phyloP scores from a whole-genome alignment of 768 basidiomycete genomes.

The Suillus placidus region DNA sequence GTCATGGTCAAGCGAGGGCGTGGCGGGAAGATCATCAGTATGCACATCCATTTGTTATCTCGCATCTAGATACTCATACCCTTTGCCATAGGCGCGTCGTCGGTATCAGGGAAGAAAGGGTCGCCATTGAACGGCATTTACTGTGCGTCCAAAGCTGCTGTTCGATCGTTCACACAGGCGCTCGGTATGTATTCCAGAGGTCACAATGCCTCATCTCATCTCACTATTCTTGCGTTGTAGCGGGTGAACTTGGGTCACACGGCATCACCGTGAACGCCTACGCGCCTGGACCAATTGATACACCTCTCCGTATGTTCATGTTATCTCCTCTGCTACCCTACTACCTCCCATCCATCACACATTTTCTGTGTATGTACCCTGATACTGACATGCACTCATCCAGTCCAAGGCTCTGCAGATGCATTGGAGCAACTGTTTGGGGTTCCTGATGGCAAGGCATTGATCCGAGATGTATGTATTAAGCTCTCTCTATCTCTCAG shows the following conservation, averaged over 20 bases:
- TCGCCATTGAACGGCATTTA: not conserved
- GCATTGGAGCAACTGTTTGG: not conserved
- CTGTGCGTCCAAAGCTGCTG: conserved; percentile 11
- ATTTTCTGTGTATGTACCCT: not conserved
- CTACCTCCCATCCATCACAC: not conserved
- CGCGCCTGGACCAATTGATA: conserved; percentile 23
- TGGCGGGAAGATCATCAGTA: conserved; percentile 46
- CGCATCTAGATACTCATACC: not conserved
- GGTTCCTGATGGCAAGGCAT: not conserved
- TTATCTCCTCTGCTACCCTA: not conserved
- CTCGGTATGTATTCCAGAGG: conserved; percentile 2
- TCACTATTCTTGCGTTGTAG: conserved; percentile 12
- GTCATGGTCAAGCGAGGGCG: conserved; percentile 47
- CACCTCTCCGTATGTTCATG: conserved; percentile 17
- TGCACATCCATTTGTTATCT: not conserved
- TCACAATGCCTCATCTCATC: not conserved
- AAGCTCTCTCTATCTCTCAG: not conserved
- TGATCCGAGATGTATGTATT: not conserved
- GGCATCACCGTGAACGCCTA: conserved; percentile 28
- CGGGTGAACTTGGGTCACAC: conserved; percentile 22
- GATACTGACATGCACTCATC: not conserved
- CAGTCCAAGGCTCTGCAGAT: not conserved
- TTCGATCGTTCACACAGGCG: conserved; percentile 11
- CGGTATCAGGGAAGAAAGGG: conserved; percentile 41
- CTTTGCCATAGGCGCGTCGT: conserved; percentile 30